Evolutionary conservation across 2,329 filamentous ascomycete genomes (phyloP), one percentile per base, ranked within the genome.

Genomic region (Bipolaris gigantea): DNA sequence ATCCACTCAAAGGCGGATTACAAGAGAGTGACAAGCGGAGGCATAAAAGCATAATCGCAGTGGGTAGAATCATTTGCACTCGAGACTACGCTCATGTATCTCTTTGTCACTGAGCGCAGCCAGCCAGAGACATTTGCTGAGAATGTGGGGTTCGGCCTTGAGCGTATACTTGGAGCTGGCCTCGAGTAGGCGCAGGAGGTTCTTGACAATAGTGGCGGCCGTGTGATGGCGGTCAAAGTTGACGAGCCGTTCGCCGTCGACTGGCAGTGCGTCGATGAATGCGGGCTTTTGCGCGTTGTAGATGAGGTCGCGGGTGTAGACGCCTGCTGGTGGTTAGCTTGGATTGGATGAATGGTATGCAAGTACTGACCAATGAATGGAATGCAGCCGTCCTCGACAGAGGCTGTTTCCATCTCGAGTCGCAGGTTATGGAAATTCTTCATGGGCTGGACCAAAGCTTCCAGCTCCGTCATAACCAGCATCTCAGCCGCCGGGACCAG

Each of bases 81-180:
- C 63, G 43, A 67, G 67, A 45, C 67, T 71, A 48, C 65, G 65
- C 55, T 61, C 63, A 10, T 66, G 59, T 65, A 94, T 91, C 66
- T 92, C 89, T n/a, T 86, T 84, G 61, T 93, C 89, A 50, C 77
- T 83, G 50, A 94, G 72, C 9, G 89, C 89, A 42, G 88, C 87
- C 77, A 94, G 86, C 90, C 90, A 94, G n/a, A 94, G 80, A 71
- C 90, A 94, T 59, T 89, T 82, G 74, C 90, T 89, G 4, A 89
- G 87, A 46, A 92, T 83, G 48, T 89, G 88, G 57, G 90, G 88
- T 34, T 92, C 85, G 1, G 89, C 86, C 63, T 86, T 82, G 70
- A 93, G 92, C 6, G 79, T 76, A 71, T 93, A 94, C 51, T 85
- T 82, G 19, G 86, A 85, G 70, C 89, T 92, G 1, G 89, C 87